These are phyloP conservation scores for Cystobasidium slooffiae DNA, from an alignment of 1,284 basidiomycete species.

Conservation along the genomic window DNA sequence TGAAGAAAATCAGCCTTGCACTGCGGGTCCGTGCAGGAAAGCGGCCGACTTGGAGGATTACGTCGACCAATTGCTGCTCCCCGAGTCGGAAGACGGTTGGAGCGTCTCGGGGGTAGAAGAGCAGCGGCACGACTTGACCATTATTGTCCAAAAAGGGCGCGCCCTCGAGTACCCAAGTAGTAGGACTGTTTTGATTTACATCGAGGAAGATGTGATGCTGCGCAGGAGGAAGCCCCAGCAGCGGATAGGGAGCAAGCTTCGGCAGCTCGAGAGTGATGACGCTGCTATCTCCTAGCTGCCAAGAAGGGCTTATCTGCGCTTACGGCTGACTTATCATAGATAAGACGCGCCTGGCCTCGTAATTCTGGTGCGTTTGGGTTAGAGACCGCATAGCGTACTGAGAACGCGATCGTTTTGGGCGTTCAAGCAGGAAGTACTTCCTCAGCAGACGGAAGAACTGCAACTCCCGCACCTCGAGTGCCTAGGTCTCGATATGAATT, in stretches of 20 bases:
- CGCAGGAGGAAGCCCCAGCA: background rate
- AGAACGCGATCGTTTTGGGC: too few species aligned
- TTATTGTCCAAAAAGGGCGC: background rate
- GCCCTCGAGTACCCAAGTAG: slow-evolving; percentile 1
- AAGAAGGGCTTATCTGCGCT: too few species aligned
- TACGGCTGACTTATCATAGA: too few species aligned
- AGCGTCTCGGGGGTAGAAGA: background rate
- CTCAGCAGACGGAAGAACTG: too few species aligned
- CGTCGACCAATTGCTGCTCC: background rate
- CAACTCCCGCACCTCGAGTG: too few species aligned
- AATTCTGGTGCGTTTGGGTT: too few species aligned
- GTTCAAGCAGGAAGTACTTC: too few species aligned
- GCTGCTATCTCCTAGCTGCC: too few species aligned
- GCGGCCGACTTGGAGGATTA: background rate
- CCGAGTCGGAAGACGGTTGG: background rate
- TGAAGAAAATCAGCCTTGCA: background rate
- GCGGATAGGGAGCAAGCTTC: background rate
- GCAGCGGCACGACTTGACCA: background rate
- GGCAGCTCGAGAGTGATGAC: too few species aligned
- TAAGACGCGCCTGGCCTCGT: too few species aligned
- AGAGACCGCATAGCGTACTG: too few species aligned
- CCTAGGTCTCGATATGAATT: too few species aligned
- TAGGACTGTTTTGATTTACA: background rate
- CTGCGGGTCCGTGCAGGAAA: background rate
- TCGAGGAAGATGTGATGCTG: background rate